Evolutionary conservation across 2,329 filamentous ascomycete species (phyloP).

Genomic region (Penicillium expansum): DNA sequence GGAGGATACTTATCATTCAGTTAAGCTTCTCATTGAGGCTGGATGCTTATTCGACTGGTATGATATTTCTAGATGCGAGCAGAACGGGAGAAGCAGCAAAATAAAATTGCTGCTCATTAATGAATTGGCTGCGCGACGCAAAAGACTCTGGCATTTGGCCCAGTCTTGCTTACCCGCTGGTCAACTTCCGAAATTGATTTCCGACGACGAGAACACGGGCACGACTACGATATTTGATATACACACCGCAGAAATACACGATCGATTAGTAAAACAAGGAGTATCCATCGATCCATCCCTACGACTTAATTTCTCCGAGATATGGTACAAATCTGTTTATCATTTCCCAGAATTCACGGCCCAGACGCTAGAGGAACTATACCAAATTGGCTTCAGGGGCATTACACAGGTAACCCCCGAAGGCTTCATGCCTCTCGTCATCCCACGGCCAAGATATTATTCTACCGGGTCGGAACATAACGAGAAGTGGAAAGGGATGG

Average conservation of each 20-base stretch:
- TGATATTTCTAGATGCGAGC: background rate
- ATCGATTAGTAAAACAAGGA: background rate
- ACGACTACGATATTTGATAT: background rate
- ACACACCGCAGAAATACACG: background rate
- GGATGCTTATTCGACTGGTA: background rate
- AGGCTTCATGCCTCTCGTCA: background rate
- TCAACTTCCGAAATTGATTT: background rate
- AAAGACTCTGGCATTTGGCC: background rate
- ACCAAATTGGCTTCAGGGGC: background rate
- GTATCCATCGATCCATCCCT: background rate
- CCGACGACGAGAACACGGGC: background rate
- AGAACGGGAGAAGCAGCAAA: background rate
- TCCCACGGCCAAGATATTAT: too few species aligned
- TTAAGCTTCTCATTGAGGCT: background rate
- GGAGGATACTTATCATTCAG: background rate
- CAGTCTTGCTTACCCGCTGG: background rate
- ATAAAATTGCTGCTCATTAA: background rate
- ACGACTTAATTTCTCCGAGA: too few species aligned
- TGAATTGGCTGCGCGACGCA: background rate
- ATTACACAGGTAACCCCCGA: background rate
- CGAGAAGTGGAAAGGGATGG: too few species aligned
- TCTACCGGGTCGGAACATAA: too few species aligned
- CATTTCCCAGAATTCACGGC: background rate
- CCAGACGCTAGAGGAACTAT: background rate
- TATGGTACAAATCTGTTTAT: background rate